Evolutionary conservation across 2,329 filamentous ascomycete species (phyloP).

Genomic region (Huntiella savannae): DNA sequence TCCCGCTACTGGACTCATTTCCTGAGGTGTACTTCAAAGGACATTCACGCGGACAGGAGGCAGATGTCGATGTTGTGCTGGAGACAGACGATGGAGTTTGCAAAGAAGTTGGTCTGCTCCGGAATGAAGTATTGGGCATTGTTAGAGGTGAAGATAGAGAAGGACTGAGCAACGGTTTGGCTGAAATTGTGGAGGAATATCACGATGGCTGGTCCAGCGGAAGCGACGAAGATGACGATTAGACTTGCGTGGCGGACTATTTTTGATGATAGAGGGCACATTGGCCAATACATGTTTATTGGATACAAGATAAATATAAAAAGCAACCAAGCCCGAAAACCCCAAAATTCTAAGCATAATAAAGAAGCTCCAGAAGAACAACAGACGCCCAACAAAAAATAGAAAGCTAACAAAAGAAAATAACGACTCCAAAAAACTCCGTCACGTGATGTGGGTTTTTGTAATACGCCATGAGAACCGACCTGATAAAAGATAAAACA

Average conservation of each 20-base stretch:
- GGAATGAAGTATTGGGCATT: slow-evolving; percentile 41
- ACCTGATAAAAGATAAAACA: no score
- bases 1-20: slow-evolving; percentile 69
- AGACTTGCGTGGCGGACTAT: neutral
- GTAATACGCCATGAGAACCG: no score
- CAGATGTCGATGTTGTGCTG: slow-evolving; percentile 37
- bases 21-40: slow-evolving; percentile 47
- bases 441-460: no score
- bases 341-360: no score
- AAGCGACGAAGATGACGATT: slow-evolving; percentile 50
- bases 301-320: neutral
- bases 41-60: slow-evolving; percentile 16
- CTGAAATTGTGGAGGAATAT: slow-evolving; percentile 72
- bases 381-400: no score
- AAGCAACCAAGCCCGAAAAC: no score
- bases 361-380: no score
- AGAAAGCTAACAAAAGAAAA: no score
- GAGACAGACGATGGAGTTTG: slow-evolving; percentile 61
- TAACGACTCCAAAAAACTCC: no score
- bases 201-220: slow-evolving; percentile 73
- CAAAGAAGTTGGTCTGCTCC: slow-evolving; percentile 44
- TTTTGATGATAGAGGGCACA: neutral
- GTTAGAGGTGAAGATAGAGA: slow-evolving; percentile 66
- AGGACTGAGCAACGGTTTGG: slow-evolving; percentile 58
- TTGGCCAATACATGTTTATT: neutral